phyloP scores from a whole-genome alignment of 768 basidiomycete genomes.

The Boletus fagicola region DNA sequence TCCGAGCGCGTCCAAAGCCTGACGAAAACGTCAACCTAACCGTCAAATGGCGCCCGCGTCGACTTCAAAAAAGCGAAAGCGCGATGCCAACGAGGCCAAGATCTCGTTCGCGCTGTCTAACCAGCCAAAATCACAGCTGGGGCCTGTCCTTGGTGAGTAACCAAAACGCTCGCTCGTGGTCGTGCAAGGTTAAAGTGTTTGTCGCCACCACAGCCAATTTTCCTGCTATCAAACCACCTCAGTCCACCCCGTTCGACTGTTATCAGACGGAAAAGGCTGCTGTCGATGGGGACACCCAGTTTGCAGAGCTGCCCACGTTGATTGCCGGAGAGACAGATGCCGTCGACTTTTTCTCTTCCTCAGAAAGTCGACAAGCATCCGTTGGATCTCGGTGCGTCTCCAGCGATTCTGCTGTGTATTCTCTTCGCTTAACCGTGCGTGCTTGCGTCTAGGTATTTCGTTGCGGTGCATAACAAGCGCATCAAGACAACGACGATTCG shows the following conservation, averaged over 20 bases:
- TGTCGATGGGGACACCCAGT: slow-evolving; percentile 28
- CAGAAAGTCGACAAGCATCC: slow-evolving; percentile 49
- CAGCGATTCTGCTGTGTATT: neutral
- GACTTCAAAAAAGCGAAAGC: slow-evolving; percentile 50
- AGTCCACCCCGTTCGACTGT: slow-evolving; percentile 58
- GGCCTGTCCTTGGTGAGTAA: slow-evolving; percentile 53
- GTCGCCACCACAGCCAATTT: slow-evolving; percentile 49
- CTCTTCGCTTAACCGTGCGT: slow-evolving; percentile 1
- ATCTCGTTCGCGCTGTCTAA: slow-evolving; percentile 38
- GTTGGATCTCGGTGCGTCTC: slow-evolving; percentile 65
- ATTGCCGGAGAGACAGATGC: slow-evolving; percentile 82
- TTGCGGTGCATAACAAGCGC: slow-evolving; percentile 78
- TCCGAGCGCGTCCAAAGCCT: slow-evolving; percentile 3
- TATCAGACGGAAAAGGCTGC: slow-evolving; percentile 43
- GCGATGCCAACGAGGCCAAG: slow-evolving; percentile 35
- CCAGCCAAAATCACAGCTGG: slow-evolving; percentile 38
- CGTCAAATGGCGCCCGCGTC: slow-evolving; percentile 22
- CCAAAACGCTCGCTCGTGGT: slow-evolving; percentile 21
- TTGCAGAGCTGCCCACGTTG: slow-evolving; percentile 37
- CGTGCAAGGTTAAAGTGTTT: slow-evolving; percentile 18
- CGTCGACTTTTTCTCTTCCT: slow-evolving; percentile 76
- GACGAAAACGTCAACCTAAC: slow-evolving; percentile 17
- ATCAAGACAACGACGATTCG: slow-evolving; percentile 71
- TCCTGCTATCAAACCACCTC: slow-evolving; percentile 60
- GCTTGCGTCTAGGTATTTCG: slow-evolving; percentile 58